Evolutionary conservation across 192 early-diverging fungal genomes (phyloP).

Genomic region (Haplosporangium gracile): DNA sequence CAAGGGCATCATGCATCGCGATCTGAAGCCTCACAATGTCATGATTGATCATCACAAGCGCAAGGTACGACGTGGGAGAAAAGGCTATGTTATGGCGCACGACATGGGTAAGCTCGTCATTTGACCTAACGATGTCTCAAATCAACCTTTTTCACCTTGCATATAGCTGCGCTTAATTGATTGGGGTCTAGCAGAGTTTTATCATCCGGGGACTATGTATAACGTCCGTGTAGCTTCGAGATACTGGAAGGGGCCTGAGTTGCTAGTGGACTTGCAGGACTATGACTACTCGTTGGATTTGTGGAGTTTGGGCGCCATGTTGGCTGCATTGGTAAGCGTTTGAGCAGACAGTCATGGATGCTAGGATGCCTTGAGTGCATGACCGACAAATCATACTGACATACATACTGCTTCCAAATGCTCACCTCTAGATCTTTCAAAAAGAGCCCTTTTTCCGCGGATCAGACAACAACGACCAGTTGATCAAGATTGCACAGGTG

Average conservation of each 20-base stretch:
- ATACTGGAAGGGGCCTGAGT: slow-evolving; percentile 99
- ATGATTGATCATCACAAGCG: slow-evolving; percentile 99
- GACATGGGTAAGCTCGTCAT: not conserved
- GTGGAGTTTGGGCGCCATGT: slow-evolving; percentile 99
- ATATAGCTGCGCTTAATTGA: slow-evolving; percentile 91
- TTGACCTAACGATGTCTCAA: not conserved
- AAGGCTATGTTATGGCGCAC: not conserved
- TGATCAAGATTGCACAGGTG: slow-evolving; percentile 98
- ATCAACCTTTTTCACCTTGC: too few species aligned
- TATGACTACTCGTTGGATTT: slow-evolving; percentile 99
- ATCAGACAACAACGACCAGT: slow-evolving; percentile 97
- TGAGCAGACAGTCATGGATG: not conserved
- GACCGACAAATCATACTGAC: not conserved
- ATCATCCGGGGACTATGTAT: slow-evolving; percentile 95
- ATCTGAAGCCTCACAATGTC: slow-evolving; percentile 98
- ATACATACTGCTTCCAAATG: not conserved
- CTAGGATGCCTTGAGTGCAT: not conserved
- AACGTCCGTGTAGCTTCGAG: slow-evolving; percentile 99
- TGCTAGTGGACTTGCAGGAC: slow-evolving; percentile 96
- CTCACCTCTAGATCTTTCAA: slow-evolving; percentile 85
- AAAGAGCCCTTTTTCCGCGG: slow-evolving; percentile 99
- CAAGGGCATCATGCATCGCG: slow-evolving; percentile 98
- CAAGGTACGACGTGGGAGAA: slow-evolving; percentile 57
- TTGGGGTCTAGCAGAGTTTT: slow-evolving; percentile 99
- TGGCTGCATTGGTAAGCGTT: slow-evolving; percentile 90